Evolutionary conservation across 495 filamentous ascomycete genomes (phyloP).

Genomic region (Talaromyces stipitatus): DNA sequence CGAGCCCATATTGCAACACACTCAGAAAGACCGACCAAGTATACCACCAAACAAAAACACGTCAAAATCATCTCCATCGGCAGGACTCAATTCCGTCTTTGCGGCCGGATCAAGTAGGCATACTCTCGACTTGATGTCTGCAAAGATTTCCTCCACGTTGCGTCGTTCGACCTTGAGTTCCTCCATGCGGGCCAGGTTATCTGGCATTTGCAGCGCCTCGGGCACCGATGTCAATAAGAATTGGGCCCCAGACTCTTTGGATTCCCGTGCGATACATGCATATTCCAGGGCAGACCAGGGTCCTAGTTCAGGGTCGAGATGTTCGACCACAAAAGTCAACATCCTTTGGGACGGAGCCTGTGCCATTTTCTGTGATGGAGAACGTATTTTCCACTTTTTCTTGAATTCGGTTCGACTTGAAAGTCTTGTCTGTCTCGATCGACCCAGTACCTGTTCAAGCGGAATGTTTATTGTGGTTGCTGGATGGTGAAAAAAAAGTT

Average conservation of each 20-base stretch:
- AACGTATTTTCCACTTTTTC: background rate
- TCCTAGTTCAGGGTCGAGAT: conserved; percentile 89
- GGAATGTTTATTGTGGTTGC: background rate
- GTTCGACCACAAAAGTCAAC: conserved; percentile 77
- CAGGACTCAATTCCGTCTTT: conserved; percentile 67
- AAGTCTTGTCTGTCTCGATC: background rate
- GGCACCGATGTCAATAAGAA: conserved; percentile 87
- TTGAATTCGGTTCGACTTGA: background rate
- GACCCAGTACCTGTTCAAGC: background rate
- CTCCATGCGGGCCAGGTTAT: conserved; percentile 46
- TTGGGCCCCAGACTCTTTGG: conserved; percentile 51
- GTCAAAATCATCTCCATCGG: conserved; percentile 76
- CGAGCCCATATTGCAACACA: background rate
- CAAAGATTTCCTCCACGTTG: conserved; percentile 73
- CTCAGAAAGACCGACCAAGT: conserved; percentile 61
- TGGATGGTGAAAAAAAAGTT: background rate
- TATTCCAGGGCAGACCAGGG: conserved; percentile 92
- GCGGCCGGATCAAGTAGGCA: conserved; percentile 88
- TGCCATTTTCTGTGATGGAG: background rate
- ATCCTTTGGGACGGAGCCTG: conserved; percentile 24
- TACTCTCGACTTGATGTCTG: conserved; percentile 56
- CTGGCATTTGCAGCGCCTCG: conserved; percentile 55
- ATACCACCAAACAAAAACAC: conserved; percentile 95
- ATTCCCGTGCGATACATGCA: conserved; percentile 74
- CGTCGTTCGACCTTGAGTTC: conserved; percentile 59